Conservation (phyloP, 495 filamentous ascomycete genomes). For the Pyrenula massariospora region DNA sequence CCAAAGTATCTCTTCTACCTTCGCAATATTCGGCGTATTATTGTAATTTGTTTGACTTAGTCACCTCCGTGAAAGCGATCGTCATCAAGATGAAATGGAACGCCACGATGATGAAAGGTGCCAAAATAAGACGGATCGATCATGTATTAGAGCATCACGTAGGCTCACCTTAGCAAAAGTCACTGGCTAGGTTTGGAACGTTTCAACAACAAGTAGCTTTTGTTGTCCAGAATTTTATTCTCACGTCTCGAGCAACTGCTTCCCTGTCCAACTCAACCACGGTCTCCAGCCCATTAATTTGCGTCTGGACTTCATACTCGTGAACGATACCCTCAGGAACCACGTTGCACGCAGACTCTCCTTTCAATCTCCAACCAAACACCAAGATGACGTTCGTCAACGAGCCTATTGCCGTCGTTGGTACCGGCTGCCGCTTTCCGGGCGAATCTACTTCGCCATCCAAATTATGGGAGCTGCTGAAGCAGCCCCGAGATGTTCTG, state of each 20-base stretch:
- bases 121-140: not conserved
- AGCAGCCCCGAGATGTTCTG: not conserved
- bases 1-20: too few relatives aligned
- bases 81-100: not conserved
- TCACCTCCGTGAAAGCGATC: not conserved
- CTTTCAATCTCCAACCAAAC: not conserved
- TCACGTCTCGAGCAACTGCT: not conserved
- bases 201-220: not conserved
- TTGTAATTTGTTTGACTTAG: too few relatives aligned
- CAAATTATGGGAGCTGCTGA: conserved; percentile 23
- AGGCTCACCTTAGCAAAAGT: not conserved
- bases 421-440: conserved; percentile 34
- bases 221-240: too few relatives aligned
- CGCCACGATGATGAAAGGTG: not conserved
- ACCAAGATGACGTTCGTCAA: not conserved
- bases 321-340: not conserved
- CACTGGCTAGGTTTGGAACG: not conserved
- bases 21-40: too few relatives aligned
- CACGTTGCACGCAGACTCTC: not conserved
- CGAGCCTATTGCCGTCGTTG: conserved; percentile 32
- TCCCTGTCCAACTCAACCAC: not conserved
- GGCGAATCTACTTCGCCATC: conserved; percentile 13
- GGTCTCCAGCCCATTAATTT: not conserved
- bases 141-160: not conserved
- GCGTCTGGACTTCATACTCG: not conserved